phyloP scores from a whole-genome alignment of 208 protist species.

The Trichomonas tenax region DNA sequence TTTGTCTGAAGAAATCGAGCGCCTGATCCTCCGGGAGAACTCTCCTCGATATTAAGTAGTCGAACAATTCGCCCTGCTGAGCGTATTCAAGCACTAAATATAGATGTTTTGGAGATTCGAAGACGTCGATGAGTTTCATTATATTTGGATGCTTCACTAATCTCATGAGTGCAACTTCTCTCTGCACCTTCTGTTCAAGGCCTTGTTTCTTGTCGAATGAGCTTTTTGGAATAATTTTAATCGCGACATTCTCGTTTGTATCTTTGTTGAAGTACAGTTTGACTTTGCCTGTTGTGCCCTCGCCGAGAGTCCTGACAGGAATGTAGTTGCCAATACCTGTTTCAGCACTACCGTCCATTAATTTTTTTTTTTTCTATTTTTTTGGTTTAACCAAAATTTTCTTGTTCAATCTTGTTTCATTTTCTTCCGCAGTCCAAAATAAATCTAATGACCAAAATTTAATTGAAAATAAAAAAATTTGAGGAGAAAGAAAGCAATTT shows the following conservation, averaged over 20 bases:
- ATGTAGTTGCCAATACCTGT: not conserved
- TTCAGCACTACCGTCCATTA: not conserved
- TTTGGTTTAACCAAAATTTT: no score
- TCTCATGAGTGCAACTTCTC: not conserved
- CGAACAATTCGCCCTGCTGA: not conserved
- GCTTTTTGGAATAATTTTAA: constrained; percentile 1
- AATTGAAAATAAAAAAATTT: no score
- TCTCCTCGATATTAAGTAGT: not conserved
- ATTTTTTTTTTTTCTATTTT: no score
- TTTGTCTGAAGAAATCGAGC: not conserved
- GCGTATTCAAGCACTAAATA: not conserved
- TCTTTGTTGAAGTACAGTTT: not conserved
- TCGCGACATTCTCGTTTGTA: not conserved
- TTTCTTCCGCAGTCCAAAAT: no score
- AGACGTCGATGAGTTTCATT: not conserved
- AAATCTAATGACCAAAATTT: no score
- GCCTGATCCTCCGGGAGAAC: not conserved
- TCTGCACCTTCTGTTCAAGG: not conserved
- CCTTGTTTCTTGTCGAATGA: not conserved
- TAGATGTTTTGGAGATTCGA: not conserved
- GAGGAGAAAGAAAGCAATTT: no score
- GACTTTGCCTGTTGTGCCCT: not conserved
- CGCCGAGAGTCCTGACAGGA: not conserved
- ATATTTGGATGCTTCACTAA: not conserved
- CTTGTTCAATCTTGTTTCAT: no score